These are phyloP conservation scores for Aspergillus quadrilineatus DNA, from an alignment of 2,329 filamentous ascomycete species.

Conservation along the genomic window DNA sequence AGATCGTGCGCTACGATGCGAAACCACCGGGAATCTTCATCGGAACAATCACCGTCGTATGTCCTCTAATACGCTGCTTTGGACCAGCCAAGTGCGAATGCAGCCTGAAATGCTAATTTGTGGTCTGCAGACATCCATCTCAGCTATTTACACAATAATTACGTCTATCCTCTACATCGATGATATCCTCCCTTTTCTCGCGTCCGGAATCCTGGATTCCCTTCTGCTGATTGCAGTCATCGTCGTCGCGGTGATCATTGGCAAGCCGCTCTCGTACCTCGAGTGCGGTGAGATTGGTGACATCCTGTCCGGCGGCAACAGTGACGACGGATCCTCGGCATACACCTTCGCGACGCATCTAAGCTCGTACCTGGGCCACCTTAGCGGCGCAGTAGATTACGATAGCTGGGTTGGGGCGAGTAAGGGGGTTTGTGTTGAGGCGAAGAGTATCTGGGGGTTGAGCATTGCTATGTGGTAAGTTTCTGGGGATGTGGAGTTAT, in stretches of 20 bases:
- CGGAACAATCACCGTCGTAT: constrained; percentile 75
- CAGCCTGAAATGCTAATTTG: too few species aligned
- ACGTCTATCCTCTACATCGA: constrained; percentile 81
- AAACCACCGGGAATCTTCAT: constrained; percentile 71
- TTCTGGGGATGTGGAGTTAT: not conserved
- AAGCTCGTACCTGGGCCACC: constrained; percentile 51
- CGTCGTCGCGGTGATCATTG: constrained; percentile 73
- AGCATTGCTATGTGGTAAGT: constrained; percentile 71
- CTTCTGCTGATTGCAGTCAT: constrained; percentile 73
- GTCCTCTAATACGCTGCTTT: constrained; percentile 37
- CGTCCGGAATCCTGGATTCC: constrained; percentile 65
- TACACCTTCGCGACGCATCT: constrained; percentile 57
- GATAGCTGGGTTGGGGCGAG: constrained; percentile 59
- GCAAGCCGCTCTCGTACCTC: constrained; percentile 75
- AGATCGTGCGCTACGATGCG: constrained; percentile 67
- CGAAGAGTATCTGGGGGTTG: constrained; percentile 85
- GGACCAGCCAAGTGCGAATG: constrained; percentile 11
- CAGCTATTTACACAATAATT: constrained; percentile 74
- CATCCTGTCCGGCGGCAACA: constrained; percentile 37
- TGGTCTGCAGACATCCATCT: constrained; percentile 65
- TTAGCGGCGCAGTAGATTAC: constrained; percentile 52
- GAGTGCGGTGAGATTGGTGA: constrained; percentile 63
- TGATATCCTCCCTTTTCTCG: constrained; percentile 70
- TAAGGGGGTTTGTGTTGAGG: constrained; percentile 71
- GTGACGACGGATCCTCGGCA: constrained; percentile 37